These are phyloP conservation scores for Lactarius hatsudake DNA, from an alignment of 768 basidiomycete genomes.

Conservation along the genomic window DNA sequence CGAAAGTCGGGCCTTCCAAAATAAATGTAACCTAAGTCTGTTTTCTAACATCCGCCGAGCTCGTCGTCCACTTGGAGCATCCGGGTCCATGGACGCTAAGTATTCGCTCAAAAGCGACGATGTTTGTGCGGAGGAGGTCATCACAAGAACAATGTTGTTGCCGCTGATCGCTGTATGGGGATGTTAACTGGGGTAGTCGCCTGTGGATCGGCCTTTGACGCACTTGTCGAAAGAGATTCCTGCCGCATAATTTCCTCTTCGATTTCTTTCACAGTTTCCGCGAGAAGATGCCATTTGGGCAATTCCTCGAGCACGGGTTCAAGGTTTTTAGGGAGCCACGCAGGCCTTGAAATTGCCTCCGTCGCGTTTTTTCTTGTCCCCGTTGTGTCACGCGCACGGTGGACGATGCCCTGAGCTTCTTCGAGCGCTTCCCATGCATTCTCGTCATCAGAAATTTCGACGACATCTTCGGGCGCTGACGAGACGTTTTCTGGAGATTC, in stretches of 20 bases:
- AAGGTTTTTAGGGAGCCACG: conserved; percentile 74
- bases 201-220: conserved; percentile 10
- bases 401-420: conserved; percentile 48
- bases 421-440: conserved; percentile 76
- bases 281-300: conserved; percentile 88
- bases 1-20: conserved; percentile 66
- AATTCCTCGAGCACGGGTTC: conserved; percentile 89
- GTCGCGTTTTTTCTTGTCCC: conserved; percentile 22
- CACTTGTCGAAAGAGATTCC: conserved; percentile 39
- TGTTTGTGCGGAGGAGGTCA: conserved; percentile 79
- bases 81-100: conserved; percentile 60
- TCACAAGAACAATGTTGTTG: conserved; percentile 77
- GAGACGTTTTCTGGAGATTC: conserved; percentile 26
- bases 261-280: conserved; percentile 85
- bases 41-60: conserved; percentile 79
- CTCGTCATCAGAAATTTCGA: conserved; percentile 53
- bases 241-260: conserved; percentile 79
- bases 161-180: conserved; percentile 41
- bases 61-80: conserved; percentile 55
- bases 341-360: conserved; percentile 36
- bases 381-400: conserved; percentile 9
- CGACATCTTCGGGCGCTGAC: conserved; percentile 30
- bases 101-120: conserved; percentile 77
- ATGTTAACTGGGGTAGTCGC: neutral
- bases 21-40: conserved; percentile 69